Evolutionary conservation across 1,284 basidiomycete species (phyloP).

Genomic region (Flammula alnicola): DNA sequence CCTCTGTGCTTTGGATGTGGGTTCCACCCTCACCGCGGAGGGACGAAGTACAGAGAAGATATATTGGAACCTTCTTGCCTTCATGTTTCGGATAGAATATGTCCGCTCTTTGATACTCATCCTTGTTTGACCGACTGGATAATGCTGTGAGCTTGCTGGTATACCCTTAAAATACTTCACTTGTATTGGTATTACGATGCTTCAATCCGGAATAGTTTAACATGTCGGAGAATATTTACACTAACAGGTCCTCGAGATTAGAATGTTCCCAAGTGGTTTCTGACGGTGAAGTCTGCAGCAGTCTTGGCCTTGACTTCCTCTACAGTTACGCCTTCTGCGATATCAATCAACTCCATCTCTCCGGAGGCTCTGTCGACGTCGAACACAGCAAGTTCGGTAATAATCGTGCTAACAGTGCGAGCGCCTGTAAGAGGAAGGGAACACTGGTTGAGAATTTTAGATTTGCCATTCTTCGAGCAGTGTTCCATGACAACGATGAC

Average conservation of each 20-base stretch:
- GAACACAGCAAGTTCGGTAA: slow-evolving; percentile 94
- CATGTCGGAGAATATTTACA: background rate
- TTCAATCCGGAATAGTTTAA: background rate
- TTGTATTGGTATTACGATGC: background rate
- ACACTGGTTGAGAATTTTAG: slow-evolving; percentile 88
- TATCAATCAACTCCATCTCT: slow-evolving; percentile 77
- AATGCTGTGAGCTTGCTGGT: too few species aligned
- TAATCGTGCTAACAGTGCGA: slow-evolving; percentile 84
- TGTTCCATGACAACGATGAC: slow-evolving; percentile 91
- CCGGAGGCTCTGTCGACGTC: slow-evolving; percentile 81
- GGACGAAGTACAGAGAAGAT: background rate
- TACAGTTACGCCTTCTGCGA: slow-evolving; percentile 82
- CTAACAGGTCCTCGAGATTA: slow-evolving; percentile 12
- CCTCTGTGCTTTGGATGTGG: slow-evolving; percentile 48
- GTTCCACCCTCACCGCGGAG: slow-evolving; percentile 34
- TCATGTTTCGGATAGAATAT: background rate
- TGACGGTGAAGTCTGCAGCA: slow-evolving; percentile 74
- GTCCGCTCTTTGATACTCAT: background rate
- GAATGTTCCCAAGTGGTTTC: slow-evolving; percentile 45
- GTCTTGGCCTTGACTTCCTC: slow-evolving; percentile 90
- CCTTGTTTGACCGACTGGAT: too few species aligned
- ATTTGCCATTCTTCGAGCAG: slow-evolving; percentile 85
- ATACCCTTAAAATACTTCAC: too few species aligned
- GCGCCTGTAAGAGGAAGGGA: slow-evolving; percentile 88
- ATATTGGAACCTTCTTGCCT: too few species aligned